Evolutionary conservation across 2,329 filamentous ascomycete species (phyloP).

Genomic region (Graphiopsis chlorocephala): DNA sequence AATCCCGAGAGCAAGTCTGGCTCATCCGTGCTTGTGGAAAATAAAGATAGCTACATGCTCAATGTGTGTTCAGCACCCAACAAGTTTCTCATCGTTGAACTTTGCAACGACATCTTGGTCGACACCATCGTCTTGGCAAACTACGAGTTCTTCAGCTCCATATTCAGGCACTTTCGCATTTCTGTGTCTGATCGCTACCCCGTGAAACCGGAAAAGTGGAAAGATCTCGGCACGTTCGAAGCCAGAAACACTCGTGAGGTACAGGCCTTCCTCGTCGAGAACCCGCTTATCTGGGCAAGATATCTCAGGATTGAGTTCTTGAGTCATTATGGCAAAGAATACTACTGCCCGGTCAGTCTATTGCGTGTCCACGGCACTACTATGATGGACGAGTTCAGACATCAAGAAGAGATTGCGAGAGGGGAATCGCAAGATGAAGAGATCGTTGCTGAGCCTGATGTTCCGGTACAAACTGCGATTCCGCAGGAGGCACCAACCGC

Average conservation of each 20-base stretch:
- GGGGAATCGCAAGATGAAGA: constrained; percentile 62
- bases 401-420: constrained; percentile 68
- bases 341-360: constrained; percentile 89
- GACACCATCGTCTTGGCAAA: constrained; percentile 97
- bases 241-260: constrained; percentile 90
- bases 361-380: constrained; percentile 89
- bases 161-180: constrained; percentile 85
- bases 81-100: constrained; percentile 91
- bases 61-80: constrained; percentile 82
- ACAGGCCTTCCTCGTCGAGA: constrained; percentile 89
- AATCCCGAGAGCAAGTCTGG: constrained; percentile 83
- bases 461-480: constrained; percentile 4
- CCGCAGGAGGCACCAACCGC: not conserved
- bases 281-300: constrained; percentile 91
- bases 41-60: constrained; percentile 98
- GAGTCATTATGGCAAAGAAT: constrained; percentile 93
- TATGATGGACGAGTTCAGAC: constrained; percentile 91
- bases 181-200: constrained; percentile 95
- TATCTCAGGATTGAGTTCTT: constrained; percentile 91
- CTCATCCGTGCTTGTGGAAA: constrained; percentile 86
- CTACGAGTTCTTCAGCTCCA: constrained; percentile 98
- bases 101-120: constrained; percentile 82
- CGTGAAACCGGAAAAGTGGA: constrained; percentile 89
- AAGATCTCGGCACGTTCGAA: constrained; percentile 80
- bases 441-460: constrained; percentile 43